Evolutionary conservation across 1,284 basidiomycete species (phyloP), one percentile per base, ranked within the genome.

Genomic region (Fomitiporia mediterranea): DNA sequence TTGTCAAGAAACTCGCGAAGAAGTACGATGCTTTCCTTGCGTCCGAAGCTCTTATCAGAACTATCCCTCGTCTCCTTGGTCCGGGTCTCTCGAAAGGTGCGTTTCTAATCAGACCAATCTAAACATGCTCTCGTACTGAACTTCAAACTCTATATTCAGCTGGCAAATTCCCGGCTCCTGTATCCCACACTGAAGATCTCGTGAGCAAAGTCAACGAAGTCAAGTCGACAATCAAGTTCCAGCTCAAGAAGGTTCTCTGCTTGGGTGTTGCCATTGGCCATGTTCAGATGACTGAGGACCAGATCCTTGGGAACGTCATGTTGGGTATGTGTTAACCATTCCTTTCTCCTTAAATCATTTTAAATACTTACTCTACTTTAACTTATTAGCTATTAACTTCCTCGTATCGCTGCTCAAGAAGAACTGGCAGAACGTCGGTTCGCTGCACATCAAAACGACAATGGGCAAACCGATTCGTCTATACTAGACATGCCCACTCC

Each of bases 391-490:
- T 75, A 96, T 99, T 83, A 99, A 99, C 88, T 99, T 99, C 87
- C 83, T 99, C 66, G 92, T 99, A 71, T 98, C 97, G 40, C 81
- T 99, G 60, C 86, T 99, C 72, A 99, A 99, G 87, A 99, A 99
- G 86, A 95, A 98, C 82, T 98, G 95, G 95, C 96, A 98, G 77
- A 99, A 99, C 80, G 90, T 99, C 78, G 96, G 95, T 80, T 98
- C 94, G 61, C 81, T 99, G 64, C 94, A 97, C 83, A 86, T 99
- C 81, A 99, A 99, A 84, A 85, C 86, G 66, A 96, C 96, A 71
- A 99, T 98, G 96, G 95, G 96, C 82, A 97, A 97, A 80, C 92
- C 95, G 62, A 79, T 95, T 70, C 94, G 95, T 65, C 81, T 96
- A 64, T 96, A 89, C 86, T 96, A 81, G 82, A 68, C 65, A 69